Conservation (phyloP, 441 rosid genomes). For the Aleurites moluccanus region DNA sequence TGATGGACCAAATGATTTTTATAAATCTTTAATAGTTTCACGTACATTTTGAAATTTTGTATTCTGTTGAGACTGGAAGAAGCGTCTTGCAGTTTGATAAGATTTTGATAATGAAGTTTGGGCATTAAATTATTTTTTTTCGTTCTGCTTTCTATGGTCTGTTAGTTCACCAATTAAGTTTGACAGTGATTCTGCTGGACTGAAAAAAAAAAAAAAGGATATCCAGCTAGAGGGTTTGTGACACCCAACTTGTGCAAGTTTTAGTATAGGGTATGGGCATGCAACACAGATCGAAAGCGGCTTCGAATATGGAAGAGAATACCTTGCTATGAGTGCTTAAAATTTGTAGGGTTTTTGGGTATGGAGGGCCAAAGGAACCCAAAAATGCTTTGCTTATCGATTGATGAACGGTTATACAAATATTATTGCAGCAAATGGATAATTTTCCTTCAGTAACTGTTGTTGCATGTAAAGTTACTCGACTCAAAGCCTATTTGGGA, state of each 20-base stretch:
- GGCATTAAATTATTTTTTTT: neutral
- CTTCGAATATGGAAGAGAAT: no score
- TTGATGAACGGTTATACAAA: neutral
- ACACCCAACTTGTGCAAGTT: no score
- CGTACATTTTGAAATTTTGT: slow-evolving; percentile 11
- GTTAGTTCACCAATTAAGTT: no score
- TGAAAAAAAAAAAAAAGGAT: no score
- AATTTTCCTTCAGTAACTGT: neutral
- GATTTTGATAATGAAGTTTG: slow-evolving; percentile 4
- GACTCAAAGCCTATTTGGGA: neutral
- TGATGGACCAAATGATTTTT: neutral
- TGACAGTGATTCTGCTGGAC: no score
- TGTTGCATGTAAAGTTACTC: neutral
- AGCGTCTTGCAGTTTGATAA: neutral
- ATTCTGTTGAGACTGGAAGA: slow-evolving; percentile 1
- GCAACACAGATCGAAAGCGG: no score
- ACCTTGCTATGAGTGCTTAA: no score
- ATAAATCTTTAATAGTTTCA: neutral
- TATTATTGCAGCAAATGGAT: neutral
- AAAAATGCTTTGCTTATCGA: neutral
- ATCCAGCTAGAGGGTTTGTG: no score
- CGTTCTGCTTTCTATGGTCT: neutral
- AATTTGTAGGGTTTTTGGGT: no score
- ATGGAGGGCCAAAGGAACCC: neutral
- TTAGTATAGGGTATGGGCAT: no score